These are phyloP conservation scores for Beta macrorhiza DNA, from an alignment of 179 eudicot genomes.

Conservation along the genomic window DNA sequence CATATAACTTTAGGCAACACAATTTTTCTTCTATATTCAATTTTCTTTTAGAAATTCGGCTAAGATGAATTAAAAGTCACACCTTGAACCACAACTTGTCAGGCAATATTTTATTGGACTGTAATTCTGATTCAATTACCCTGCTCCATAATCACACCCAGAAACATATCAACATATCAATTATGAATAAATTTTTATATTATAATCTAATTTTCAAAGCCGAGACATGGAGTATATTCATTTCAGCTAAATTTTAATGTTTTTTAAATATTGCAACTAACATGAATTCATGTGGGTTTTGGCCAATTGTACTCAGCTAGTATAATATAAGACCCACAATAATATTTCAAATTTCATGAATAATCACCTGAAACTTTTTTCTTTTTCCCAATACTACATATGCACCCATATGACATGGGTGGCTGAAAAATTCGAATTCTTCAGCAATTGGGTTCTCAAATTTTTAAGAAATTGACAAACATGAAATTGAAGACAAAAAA, in stretches of 20 bases:
- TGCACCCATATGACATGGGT: not conserved
- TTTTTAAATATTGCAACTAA: too few relatives aligned
- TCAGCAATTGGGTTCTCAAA: conserved; percentile 1
- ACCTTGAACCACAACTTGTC: conserved; percentile 81
- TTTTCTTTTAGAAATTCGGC: not conserved
- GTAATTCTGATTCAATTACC: conserved; percentile 51
- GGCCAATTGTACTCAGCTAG: too few relatives aligned
- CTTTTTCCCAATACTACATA: not conserved
- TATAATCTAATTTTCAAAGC: not conserved
- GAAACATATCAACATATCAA: not conserved
- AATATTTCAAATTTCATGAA: too few relatives aligned
- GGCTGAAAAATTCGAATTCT: not conserved
- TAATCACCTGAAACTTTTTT: too few relatives aligned
- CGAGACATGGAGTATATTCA: not conserved
- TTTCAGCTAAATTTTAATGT: not conserved
- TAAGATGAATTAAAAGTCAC: not conserved
- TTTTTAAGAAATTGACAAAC: not conserved
- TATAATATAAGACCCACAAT: too few relatives aligned
- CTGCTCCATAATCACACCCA: conserved; percentile 30
- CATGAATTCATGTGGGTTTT: not conserved
- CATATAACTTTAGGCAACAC: not conserved
- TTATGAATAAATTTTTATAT: not conserved
- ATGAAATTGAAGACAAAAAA: not conserved
- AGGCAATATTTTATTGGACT: conserved; percentile 42
- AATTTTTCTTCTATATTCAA: not conserved